Conservation (phyloP, 495 filamentous ascomycete genomes). For the Amniculicola lignicola region DNA sequence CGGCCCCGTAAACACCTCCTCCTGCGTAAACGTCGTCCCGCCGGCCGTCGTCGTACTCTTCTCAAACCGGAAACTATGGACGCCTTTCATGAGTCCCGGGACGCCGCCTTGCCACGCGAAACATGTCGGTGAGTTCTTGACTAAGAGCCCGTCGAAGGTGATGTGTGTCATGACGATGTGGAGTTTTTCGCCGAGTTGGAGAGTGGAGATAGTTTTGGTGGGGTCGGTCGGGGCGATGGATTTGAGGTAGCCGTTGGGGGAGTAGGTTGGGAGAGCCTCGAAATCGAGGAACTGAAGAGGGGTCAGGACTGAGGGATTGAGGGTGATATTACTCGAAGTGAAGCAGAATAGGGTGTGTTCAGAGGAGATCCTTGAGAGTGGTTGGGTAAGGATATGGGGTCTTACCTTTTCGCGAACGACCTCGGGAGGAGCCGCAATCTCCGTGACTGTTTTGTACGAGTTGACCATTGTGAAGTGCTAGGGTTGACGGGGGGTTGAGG, state of each 20-base stretch:
- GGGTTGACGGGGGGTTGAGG: neutral
- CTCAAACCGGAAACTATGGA: slow-evolving; percentile 8
- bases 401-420: neutral
- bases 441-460: neutral
- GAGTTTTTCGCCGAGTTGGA: slow-evolving; percentile 3
- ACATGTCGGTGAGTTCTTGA: neutral
- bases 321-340: no score
- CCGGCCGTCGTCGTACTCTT: neutral
- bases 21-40: slow-evolving; percentile 7
- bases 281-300: slow-evolving; percentile 5
- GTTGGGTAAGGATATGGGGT: neutral
- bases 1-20: neutral
- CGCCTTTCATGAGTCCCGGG: neutral
- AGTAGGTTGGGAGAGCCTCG: neutral
- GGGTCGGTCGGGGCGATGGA: slow-evolving; percentile 2
- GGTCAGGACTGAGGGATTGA: neutral
- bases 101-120: neutral
- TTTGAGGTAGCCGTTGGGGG: slow-evolving; percentile 8
- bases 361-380: neutral
- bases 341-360: no score
- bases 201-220: slow-evolving; percentile 1
- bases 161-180: neutral
- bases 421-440: neutral
- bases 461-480: neutral
- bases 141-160: neutral